These are phyloP conservation scores for Deinandra increscens DNA, from an alignment of 129 eudicot species.

Conservation along the genomic window DNA sequence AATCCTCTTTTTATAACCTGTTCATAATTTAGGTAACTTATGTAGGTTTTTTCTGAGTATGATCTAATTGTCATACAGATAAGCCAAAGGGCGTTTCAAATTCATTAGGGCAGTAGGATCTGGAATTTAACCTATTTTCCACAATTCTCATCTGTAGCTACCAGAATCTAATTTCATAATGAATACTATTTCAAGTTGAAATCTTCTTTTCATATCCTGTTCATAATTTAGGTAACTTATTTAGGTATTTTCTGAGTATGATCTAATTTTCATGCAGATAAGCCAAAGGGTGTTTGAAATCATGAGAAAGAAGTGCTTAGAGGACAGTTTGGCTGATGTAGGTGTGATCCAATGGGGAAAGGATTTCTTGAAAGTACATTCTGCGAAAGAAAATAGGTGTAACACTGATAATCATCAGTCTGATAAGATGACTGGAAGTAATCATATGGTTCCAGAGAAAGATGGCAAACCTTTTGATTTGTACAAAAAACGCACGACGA, in stretches of 20 bases:
- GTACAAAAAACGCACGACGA: constrained; percentile 89
- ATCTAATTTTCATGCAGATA: constrained; percentile 44
- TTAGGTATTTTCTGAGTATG: neutral
- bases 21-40: no score
- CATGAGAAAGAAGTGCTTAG: constrained; percentile 45
- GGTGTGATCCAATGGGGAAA: constrained; percentile 33
- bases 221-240: neutral
- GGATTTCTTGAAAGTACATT: constrained; percentile 36
- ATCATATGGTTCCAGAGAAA: constrained; percentile 8
- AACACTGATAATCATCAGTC: neutral
- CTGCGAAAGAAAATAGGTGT: neutral
- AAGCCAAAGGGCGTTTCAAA: no score
- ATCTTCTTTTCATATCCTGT: neutral
- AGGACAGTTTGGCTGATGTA: constrained; percentile 40
- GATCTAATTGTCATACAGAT: no score
- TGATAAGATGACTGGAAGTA: neutral
- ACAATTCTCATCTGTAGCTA: no score
- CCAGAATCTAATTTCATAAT: no score
- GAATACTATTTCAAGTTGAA: neutral
- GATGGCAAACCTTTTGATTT: constrained; percentile 61
- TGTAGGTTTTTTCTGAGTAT: no score
- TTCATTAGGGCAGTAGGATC: no score
- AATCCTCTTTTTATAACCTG: no score
- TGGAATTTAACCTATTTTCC: neutral
- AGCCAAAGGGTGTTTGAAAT: constrained; percentile 83